Conservation (phyloP, 2,329 filamentous ascomycete species). For the Grosmannia clavigera region DNA sequence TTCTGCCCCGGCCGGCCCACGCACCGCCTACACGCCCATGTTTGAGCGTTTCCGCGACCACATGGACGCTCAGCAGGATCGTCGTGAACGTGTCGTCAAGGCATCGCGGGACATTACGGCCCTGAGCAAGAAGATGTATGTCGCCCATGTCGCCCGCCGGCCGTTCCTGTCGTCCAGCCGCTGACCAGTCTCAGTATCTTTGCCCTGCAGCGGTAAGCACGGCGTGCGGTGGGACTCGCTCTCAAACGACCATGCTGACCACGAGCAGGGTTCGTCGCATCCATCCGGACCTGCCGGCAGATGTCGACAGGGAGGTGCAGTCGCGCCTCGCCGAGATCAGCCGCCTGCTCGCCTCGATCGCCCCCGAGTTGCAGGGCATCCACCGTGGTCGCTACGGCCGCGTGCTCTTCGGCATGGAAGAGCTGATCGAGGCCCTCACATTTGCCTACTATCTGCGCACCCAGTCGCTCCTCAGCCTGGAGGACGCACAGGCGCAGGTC, state of each 20-base stretch:
- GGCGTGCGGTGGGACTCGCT: too few species aligned
- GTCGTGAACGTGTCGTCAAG: conserved; percentile 81
- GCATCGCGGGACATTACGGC: conserved; percentile 86
- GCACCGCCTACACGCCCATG: conserved; percentile 52
- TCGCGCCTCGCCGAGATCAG: conserved; percentile 60
- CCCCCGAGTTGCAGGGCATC: conserved; percentile 61
- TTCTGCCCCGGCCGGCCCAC: conserved; percentile 11
- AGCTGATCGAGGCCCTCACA: conserved; percentile 83
- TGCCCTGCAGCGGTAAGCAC: conserved; percentile 58
- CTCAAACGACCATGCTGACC: neutral
- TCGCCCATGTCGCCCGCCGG: neutral
- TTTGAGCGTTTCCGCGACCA: conserved; percentile 80
- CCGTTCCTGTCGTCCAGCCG: neutral
- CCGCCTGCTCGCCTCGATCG: conserved; percentile 53
- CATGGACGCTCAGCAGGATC: conserved; percentile 88
- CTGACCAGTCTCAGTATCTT: conserved; percentile 51
- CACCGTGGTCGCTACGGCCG: conserved; percentile 74
- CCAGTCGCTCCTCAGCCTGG: conserved; percentile 59
- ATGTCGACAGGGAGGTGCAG: conserved; percentile 58
- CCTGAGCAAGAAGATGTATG: conserved; percentile 91
- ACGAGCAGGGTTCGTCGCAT: conserved; percentile 47
- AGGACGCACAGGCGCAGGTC: conserved; percentile 41
- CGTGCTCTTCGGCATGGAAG: conserved; percentile 77
- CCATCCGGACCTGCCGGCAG: conserved; percentile 49
- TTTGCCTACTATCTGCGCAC: conserved; percentile 79